Evolutionary conservation across 1,284 basidiomycete species (phyloP), one percentile per base, ranked within the genome.

Genomic region (Thelephora terrestris): DNA sequence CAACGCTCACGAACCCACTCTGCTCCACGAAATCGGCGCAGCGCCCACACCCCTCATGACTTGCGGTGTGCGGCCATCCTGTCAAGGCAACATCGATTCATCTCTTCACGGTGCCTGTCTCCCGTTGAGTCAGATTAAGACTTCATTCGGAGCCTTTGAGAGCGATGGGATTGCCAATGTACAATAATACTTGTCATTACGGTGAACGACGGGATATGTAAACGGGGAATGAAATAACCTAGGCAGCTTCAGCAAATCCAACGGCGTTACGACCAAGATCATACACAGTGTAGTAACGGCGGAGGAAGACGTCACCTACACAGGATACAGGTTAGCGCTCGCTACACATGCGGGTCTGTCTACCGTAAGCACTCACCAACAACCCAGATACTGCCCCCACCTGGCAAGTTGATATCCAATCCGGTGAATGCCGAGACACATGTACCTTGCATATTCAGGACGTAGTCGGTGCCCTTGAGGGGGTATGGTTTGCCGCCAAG

Each of bases 381-480:
- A 61, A 99, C 96, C 91, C 93, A 97, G 54, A 99, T 74, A 35
- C 83, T 73, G 49, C 89, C 88, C 56, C 91, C 91, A 56, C 87
- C 81, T 7, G 92, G 91, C 37, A 93, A 65, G 57, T 92, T 90
- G 65, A 97, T 86, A 65, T 97, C 93, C 68, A 97, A 69, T 36
- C 89, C 91, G 48, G 83, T 91, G 76, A 99, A 99, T 17, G 93
- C 74, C 24, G 91, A 96, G 56, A 99, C 88, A 65, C 96, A 99
- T 32, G 90, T 91, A 38, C 91, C 92, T 65, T 86, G 81, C 7
- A 90, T 78, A 58, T 90, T 75, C 55, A 98, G 76, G 56, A 96
- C 76, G 68, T 98, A 99, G 66, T 98, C 94, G 29, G 75, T 77
- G 43, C 81, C 87, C 65, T 82, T 81, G 58, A 98, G 71, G 7